Evolutionary conservation across 2,329 filamentous ascomycete genomes (phyloP).

Genomic region (Triangularia verruculosa): DNA sequence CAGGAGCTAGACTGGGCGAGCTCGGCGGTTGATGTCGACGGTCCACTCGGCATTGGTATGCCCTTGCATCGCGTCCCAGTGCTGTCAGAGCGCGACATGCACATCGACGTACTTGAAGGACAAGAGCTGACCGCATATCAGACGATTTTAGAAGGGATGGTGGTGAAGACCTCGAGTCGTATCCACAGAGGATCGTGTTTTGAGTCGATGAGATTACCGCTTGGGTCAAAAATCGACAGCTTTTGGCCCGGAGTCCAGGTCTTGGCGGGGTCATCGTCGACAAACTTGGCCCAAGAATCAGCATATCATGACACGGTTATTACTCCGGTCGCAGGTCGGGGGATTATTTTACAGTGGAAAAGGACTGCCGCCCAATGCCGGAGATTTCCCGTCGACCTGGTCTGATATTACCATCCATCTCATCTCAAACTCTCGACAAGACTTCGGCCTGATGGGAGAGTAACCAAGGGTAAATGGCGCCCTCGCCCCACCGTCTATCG

Average conservation of each 20-base stretch:
- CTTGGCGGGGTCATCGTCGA: background rate
- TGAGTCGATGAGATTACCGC: background rate
- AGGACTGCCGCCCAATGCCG: background rate
- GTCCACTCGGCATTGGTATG: background rate
- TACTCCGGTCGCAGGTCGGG: background rate
- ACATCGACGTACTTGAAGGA: background rate
- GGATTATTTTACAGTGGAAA: background rate
- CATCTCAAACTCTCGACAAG: background rate
- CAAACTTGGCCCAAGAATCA: background rate
- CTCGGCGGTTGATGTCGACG: background rate
- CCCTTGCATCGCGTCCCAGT: background rate
- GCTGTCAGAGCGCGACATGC: conserved; percentile 1
- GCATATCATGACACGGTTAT: background rate
- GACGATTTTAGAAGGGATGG: background rate
- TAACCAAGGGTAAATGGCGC: background rate
- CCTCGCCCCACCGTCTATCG: background rate
- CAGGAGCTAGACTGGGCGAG: background rate
- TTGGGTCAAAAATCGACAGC: background rate
- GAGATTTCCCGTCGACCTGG: background rate
- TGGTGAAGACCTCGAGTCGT: background rate
- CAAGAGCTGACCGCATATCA: background rate
- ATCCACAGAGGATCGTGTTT: conserved; percentile 5
- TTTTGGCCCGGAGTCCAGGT: background rate
- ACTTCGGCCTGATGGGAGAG: background rate
- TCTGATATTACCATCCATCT: background rate